Evolutionary conservation across 2,329 filamentous ascomycete genomes (phyloP), one percentile per base, ranked within the genome.

Genomic region (Daldinia eschscholtzii): DNA sequence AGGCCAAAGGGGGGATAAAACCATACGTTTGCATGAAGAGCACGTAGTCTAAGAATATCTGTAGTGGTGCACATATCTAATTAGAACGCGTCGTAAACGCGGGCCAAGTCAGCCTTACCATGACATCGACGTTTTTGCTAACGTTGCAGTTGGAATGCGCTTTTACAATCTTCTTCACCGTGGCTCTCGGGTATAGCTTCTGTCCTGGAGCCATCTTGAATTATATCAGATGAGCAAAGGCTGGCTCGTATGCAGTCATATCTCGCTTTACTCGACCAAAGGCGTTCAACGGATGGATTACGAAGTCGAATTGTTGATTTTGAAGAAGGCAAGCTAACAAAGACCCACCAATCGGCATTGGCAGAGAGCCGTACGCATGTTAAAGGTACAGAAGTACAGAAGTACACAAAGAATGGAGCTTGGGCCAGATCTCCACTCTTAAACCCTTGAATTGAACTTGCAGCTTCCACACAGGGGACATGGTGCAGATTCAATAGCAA

Each of bases 121-220:
- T 84, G 65, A 97, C 89, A 80, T 97, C 94, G 33, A 90, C 92
- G 80, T 96, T 94, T 80, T 93, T 96, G 83, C 91, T 93, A 70
- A 97, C 81, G 71, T 87, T 91, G 77, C 91, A 89, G 70, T 92
- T 91, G 7, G 93, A 92, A 80, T 97, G 93, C 18, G 93, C 93
- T 81, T 97, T 97, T 76, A 97, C 86, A 67, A 97, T 95, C 80
- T 94, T 94, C 81, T 94, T 96, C 74, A 97, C 85, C 0, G 93
- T 96, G 18, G 89, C 90, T 70, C 94, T 90, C 10, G 94, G 94
- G 76, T 97, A 97, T 13, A 93, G 84, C 74, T 93, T 95, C 76
- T 91, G 90, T 23, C 88, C 85, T 12, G 87, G 82, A 58, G 87
- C 88, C 86, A 90, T 91, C 10, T 57, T 73, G 64, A 26, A 26